phyloP scores from a whole-genome alignment of 345 rosid species.

The Dipteronia dyeriana region DNA sequence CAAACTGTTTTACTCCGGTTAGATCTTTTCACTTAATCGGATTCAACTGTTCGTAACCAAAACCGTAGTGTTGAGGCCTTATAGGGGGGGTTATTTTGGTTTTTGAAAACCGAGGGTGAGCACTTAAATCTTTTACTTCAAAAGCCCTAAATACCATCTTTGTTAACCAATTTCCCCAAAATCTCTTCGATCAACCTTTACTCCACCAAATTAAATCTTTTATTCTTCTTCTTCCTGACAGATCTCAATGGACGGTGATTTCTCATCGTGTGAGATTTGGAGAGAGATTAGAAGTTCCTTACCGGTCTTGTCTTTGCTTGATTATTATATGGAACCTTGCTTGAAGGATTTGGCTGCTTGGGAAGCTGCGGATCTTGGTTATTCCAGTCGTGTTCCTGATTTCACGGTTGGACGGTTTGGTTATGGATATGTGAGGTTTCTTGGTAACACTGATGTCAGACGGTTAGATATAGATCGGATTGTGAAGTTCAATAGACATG shows the following conservation, averaged over 20 bases:
- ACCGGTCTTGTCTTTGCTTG: slow-evolving; percentile 53
- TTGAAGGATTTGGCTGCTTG: slow-evolving; percentile 51
- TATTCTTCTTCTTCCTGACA: no score
- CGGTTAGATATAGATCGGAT: slow-evolving; percentile 61
- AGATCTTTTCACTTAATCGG: no score
- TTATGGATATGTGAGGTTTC: slow-evolving; percentile 69
- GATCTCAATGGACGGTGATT: slow-evolving; percentile 26
- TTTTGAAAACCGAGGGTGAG: no score
- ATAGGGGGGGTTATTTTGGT: no score
- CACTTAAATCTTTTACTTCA: no score
- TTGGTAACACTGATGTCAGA: slow-evolving; percentile 82
- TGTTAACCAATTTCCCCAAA: no score
- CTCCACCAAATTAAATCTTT: no score
- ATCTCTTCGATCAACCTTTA: no score
- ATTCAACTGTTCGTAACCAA: no score
- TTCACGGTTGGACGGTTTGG: slow-evolving; percentile 78
- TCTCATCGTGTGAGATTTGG: slow-evolving; percentile 18
- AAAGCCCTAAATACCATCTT: no score
- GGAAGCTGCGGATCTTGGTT: slow-evolving; percentile 65
- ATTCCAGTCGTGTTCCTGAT: slow-evolving; percentile 66
- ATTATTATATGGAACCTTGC: slow-evolving; percentile 69
- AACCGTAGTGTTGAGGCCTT: no score
- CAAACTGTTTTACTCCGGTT: no score
- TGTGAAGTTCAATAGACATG: slow-evolving; percentile 71
- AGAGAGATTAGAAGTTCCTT: slow-evolving; percentile 43